A percentile compares a stretch with the other conserved stretches of the same genome.
Evolutionary conservation across 352 stramenopile genomes (phyloP).

Genomic region (Phytophthora uliginosa): DNA sequence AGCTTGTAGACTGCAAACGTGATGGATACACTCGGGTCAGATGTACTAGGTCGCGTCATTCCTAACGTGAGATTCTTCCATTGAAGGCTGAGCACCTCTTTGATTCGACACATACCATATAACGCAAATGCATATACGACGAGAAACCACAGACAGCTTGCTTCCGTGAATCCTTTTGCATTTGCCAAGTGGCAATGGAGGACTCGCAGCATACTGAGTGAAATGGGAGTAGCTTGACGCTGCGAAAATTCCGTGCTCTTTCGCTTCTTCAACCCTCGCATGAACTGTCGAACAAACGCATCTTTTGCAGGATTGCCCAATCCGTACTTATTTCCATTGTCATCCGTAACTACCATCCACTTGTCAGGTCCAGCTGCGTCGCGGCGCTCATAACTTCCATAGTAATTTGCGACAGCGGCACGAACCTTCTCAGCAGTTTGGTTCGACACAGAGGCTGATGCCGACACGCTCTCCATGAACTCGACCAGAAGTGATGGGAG

Average conservation of each 20-base stretch:
- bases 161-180: constrained; percentile 6
- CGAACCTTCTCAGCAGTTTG: constrained; percentile 13
- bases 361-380: no score
- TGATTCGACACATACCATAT: constrained; percentile 22
- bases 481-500: constrained; percentile 15
- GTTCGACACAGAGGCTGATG: background rate
- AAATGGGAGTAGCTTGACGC: constrained; percentile 19
- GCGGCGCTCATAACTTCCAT: no score
- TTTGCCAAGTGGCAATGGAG: background rate
- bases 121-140: constrained; percentile 13
- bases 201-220: constrained; percentile 7
- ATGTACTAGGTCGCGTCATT: background rate
- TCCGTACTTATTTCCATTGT: no score
- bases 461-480: constrained; percentile 20
- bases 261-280: no score
- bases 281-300: no score
- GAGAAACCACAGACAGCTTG: constrained; percentile 6
- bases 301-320: no score
- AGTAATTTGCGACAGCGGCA: constrained; percentile 20
- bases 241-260: no score
- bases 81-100: constrained; percentile 13
- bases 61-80: constrained; percentile 16
- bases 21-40: background rate
- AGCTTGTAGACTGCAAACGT: constrained; percentile 14
- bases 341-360: no score